These are phyloP conservation scores for Aspergillus ibericus DNA, from an alignment of 2,329 filamentous ascomycete species.

Conservation along the genomic window DNA sequence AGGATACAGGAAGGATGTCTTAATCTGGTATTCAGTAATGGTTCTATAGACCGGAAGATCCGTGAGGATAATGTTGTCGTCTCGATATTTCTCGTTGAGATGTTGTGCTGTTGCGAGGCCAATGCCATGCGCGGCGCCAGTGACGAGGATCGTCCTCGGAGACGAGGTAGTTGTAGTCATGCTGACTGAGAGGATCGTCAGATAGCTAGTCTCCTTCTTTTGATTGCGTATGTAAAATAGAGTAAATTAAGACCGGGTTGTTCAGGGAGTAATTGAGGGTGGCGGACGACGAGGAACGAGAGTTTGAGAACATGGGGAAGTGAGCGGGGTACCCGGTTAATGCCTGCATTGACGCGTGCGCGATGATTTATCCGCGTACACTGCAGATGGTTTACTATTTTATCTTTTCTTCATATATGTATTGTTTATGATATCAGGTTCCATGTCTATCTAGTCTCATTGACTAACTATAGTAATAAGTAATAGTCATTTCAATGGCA, in stretches of 20 bases:
- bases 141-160: constrained; percentile 42
- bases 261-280: neutral
- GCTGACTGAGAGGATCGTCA: neutral
- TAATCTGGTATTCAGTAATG: constrained; percentile 8
- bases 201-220: too few species aligned
- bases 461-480: too few species aligned
- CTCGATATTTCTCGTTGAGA: constrained; percentile 28
- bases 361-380: neutral
- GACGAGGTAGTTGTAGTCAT: neutral
- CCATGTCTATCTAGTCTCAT: too few species aligned
- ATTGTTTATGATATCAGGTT: too few species aligned
- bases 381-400: too few species aligned
- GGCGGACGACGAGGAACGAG: neutral
- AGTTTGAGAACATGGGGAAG: neutral
- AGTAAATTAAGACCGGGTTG: too few species aligned
- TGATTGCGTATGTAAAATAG: too few species aligned
- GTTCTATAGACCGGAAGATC: constrained; percentile 19
- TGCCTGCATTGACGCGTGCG: neutral
- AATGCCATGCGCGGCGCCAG: constrained; percentile 45
- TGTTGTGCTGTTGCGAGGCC: constrained; percentile 41
- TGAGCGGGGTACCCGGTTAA: neutral
- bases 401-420: too few species aligned
- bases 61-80: constrained; percentile 42
- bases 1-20: constrained; percentile 4
- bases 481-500: neutral